phyloP scores from a whole-genome alignment of 2,329 filamentous ascomycete genomes.

The Rutstroemia sp. region DNA sequence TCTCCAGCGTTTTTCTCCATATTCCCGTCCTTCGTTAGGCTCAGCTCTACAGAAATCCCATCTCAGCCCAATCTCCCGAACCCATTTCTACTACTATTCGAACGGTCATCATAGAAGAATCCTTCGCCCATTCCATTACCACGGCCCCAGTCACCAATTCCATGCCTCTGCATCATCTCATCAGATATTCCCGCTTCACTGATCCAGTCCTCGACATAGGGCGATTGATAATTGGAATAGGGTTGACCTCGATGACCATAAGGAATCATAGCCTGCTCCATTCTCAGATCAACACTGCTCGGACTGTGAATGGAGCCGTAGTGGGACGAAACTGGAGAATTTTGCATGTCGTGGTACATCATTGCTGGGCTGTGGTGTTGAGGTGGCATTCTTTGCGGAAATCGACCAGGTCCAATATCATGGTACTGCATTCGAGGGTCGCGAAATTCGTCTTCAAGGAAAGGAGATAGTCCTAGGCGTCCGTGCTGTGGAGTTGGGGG shows the following conservation, averaged over 20 bases:
- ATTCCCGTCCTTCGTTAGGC: not conserved
- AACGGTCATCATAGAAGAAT: not conserved
- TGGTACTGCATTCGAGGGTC: not conserved
- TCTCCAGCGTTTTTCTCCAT: too few species aligned
- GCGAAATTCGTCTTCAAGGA: not conserved
- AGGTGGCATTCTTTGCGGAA: not conserved
- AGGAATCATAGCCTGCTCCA: not conserved
- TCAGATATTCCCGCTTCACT: constrained; percentile 1
- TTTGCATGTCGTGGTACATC: not conserved
- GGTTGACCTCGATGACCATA: not conserved
- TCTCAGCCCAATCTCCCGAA: not conserved
- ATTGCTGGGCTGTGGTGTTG: not conserved
- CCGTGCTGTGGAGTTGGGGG: not conserved
- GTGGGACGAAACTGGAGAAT: not conserved
- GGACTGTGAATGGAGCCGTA: constrained; percentile 5
- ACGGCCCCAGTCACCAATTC: not conserved
- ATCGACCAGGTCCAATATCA: not conserved
- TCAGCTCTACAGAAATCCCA: not conserved
- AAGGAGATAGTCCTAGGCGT: not conserved
- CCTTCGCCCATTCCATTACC: not conserved
- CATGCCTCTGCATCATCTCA: constrained; percentile 2
- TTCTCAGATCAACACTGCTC: not conserved
- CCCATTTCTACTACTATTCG: not conserved
- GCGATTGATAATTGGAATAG: constrained; percentile 3
- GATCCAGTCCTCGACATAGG: constrained; percentile 7